Evolutionary conservation across 1,284 basidiomycete genomes (phyloP), one percentile per base, ranked within the genome.

Genomic region (Leucoagaricus sp.): DNA sequence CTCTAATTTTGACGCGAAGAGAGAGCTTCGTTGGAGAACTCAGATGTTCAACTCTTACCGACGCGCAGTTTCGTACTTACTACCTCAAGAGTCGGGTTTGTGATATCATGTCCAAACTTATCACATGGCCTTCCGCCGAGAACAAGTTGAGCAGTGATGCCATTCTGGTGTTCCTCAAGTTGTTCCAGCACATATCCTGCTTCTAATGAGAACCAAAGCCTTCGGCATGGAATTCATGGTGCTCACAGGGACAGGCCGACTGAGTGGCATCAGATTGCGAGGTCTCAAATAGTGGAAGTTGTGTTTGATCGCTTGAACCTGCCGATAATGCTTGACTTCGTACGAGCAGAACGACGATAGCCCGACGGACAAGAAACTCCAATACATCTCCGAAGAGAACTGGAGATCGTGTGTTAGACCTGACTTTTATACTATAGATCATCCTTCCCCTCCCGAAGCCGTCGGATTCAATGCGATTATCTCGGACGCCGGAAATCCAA

Each of bases 1-100:
- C 91, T 64, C 79, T 86, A 29, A 93, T 86, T 65, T 91, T 86
- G 25, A 94, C 89, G 56, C 87, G 90, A 7, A 94, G 75, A n/a
- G n/a, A n/a, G n/a, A n/a, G 36, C 87, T 89, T 9, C 23, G 6
- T 21, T 19, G 17, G 10, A 7, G 5, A 21, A 21, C 17, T 42
- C 17, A 19, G 41, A 40, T 6, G 31, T 12, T 33, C 31, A 38
- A 40, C 6, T 63, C 72, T 28, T 61, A 84, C 86, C 83, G 75
- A 13, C 76, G 71, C 31, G 70, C 65, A 1, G 81, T 80, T 65
- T 91, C 53, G n/a, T 54, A 54, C n/a, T 31, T 36, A n/a, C n/a
- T 6, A 54, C 53, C 26, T 85, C 69, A 12, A 93, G 74, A 4
- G 81, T 86, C 42, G 93, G 78, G 58, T 84, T 73, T 1, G 69